phyloP scores from a whole-genome alignment of 1,284 basidiomycete genomes.

The Polyporus tsugae region DNA sequence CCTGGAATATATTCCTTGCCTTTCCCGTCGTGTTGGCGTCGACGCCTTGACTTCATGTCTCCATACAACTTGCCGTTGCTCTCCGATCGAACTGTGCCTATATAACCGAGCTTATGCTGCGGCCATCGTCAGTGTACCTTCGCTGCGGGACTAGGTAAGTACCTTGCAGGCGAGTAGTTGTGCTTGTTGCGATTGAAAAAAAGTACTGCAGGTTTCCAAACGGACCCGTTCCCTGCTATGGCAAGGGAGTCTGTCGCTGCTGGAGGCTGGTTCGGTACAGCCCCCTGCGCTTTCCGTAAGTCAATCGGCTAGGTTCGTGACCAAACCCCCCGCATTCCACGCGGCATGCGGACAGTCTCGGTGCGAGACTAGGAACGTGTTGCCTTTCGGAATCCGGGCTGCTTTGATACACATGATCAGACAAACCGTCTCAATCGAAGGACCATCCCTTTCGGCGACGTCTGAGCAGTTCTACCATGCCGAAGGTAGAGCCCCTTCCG shows the following conservation, averaged over 20 bases:
- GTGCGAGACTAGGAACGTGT: neutral
- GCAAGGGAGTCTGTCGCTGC: no score
- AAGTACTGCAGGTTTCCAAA: no score
- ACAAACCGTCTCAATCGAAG: neutral
- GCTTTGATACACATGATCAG: neutral
- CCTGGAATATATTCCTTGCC: neutral
- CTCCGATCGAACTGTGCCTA: no score
- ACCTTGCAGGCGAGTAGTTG: no score
- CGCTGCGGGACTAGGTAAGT: no score
- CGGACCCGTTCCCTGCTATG: no score
- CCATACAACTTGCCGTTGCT: no score
- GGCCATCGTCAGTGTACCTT: no score
- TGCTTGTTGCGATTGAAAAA: no score
- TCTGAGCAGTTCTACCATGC: neutral
- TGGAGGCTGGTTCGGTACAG: no score
- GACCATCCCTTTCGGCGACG: neutral
- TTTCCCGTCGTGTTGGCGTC: neutral
- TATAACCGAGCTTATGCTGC: no score
- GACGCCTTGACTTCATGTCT: neutral
- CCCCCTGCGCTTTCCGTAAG: no score
- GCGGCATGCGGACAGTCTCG: neutral
- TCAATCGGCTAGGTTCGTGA: neutral
- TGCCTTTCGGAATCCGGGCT: neutral
- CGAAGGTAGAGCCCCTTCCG: neutral
- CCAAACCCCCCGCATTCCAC: neutral